Base-by-base conservation (phyloP, 768 basidiomycete species). In the Trametes sanguinea region DNA sequence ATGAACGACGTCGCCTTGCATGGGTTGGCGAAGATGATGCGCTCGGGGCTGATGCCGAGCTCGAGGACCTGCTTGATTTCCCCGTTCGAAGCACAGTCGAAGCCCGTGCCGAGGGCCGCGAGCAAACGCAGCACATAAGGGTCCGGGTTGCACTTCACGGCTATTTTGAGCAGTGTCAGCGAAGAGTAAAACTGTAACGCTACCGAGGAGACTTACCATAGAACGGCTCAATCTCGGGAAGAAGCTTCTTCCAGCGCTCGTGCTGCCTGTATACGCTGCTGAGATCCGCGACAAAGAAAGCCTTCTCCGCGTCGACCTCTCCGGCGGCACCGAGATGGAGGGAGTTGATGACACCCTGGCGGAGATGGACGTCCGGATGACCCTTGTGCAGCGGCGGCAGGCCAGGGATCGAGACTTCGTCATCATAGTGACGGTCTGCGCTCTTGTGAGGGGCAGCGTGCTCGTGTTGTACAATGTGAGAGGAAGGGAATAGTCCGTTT, bases 121-220 rank as follows among this genome's bases (percentile, higher is more conserved):
- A 99, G 85, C 52, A 99, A 83, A 62, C 94, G 88, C 53, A 98
- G 81, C 60, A 99, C 87, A 70, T 93, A 93, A 3, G 95, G 94
- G 70, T 98, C 96, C 22, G 97, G 96, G 78, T 99, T 99, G 78
- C 94, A 97, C 78, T 99, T 99, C 71, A 98, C 86, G 62, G 97
- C 94, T 94, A 64, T 47, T 62, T 33, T 16, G 63, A 51, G 64
- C 72, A 62, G 72, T 44, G 67, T 61, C 63, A 54, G 57, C 62
- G 37, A 52, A 61, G 22, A 62, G n/a, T 48, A 32, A 27, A 63
- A 39, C n/a, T 61, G n/a, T 6, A 10, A 30, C 22, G 55, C 55
- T 60, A 29, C 32, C 50, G 17, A 44, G 44, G 30, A 52, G 40
- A 77, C 87, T 61, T 65, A 94, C 94, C 96, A 75, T 95, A 98